These are phyloP conservation scores for Penicillium capsulatum DNA, from an alignment of 2,329 filamentous ascomycete genomes.

Conservation along the genomic window DNA sequence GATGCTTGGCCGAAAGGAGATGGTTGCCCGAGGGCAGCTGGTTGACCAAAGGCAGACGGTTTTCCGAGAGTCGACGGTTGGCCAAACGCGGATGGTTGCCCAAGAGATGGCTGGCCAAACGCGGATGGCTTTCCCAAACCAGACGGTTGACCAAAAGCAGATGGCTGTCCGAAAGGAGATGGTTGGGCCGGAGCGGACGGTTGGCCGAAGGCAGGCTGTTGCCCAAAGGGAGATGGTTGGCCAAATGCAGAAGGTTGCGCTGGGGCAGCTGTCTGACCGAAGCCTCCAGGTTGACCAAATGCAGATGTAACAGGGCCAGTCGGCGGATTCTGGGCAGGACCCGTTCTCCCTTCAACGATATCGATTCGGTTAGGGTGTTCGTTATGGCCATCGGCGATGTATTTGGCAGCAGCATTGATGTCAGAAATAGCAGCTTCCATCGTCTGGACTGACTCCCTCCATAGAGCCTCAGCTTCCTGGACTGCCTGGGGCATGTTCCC, in stretches of 20 bases:
- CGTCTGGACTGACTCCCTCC: constrained; percentile 63
- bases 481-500: constrained; percentile 58
- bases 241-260: constrained; percentile 10
- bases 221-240: constrained; percentile 7
- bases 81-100: constrained; percentile 24
- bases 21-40: constrained; percentile 4
- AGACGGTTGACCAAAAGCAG: constrained; percentile 24
- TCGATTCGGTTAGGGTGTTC: constrained; percentile 73
- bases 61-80: constrained; percentile 24
- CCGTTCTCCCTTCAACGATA: constrained; percentile 34
- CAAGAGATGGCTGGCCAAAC: constrained; percentile 23
- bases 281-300: constrained; percentile 28
- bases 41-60: constrained; percentile 5
- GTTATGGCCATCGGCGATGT: constrained; percentile 61
- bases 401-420: constrained; percentile 66
- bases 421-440: constrained; percentile 68
- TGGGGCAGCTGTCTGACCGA: not conserved
- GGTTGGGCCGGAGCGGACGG: constrained; percentile 23
- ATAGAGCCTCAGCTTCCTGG: constrained; percentile 52
- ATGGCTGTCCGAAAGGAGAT: constrained; percentile 42
- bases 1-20: constrained; percentile 8
- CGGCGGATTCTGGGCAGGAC: constrained; percentile 14
- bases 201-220: constrained; percentile 19
- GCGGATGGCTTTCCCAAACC: constrained; percentile 16
- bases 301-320: constrained; percentile 15